Evolutionary conservation across 176 grass and related monocot species (phyloP), one percentile per base, ranked within the genome.

Genomic region (Aegilops tauschii): DNA sequence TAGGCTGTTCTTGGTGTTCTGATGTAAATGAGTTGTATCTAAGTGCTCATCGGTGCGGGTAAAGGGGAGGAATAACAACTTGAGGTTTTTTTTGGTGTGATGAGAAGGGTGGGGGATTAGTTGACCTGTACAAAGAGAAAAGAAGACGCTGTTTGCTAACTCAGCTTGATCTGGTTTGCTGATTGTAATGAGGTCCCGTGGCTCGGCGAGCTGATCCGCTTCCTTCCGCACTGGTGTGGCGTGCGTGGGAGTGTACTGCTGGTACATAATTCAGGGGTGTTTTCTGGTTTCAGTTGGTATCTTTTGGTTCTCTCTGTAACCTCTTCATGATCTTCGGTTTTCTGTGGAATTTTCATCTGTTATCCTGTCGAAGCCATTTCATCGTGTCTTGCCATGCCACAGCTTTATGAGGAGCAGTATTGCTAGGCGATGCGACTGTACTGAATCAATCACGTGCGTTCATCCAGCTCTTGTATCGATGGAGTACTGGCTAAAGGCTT

Each of bases 1-100:
- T 88, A 77, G 81, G 10, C 32, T 85, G 59, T 23, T 79, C 69
- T 31, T 77, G 54, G 61, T 32, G 12, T 37, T 37, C 49, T 28
- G 31, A 74, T 84, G 87, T 84, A 92, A 88, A 90, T 95, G 82
- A 73, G 29, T 66, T 92, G 83, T 77, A 81, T 76, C 76, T 87
- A 84, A 86, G 73, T 83, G 44, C 32, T 73, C 59, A 32, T 12
- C 11, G 34, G 56, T 52, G 56, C 13, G 1, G 67, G 74, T 79
- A 29, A 80, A 62, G 44, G 18, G 36, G 35, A 29, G 11, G 20
- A 63, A 69, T 81, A 77, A 61, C 81, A 37, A 25, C 76, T 58
- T 47, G 62, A 70, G 77, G 68, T 88, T 78, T 92, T 31, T 88
- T 78, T 40, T 86, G 71, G 82, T 84, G 76, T 62, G 54, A 84